phyloP scores from a whole-genome alignment of 2,329 filamentous ascomycete genomes.

The Dissoconium aciculare region DNA sequence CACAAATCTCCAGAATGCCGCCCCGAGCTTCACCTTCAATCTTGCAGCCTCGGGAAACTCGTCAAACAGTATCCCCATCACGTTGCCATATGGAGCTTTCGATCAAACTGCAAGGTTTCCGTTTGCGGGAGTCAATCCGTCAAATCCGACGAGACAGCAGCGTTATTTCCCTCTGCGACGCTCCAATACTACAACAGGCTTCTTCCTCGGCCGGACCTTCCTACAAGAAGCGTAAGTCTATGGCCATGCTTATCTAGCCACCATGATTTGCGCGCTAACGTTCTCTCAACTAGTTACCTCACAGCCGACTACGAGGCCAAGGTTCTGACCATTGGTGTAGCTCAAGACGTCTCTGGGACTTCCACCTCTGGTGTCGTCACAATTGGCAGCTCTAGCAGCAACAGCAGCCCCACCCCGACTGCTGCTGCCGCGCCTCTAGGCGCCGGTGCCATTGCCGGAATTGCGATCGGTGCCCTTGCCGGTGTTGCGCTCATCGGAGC shows the following conservation, averaged over 20 bases:
- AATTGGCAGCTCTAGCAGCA: too few species aligned
- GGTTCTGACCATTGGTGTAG: background rate
- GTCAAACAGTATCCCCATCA: conserved; percentile 1
- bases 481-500: conserved; percentile 22
- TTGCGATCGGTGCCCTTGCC: conserved; percentile 29
- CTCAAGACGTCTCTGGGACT: background rate
- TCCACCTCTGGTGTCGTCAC: background rate
- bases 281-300: background rate
- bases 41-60: conserved; percentile 1
- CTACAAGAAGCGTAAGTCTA: conserved; percentile 4
- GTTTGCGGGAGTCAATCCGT: conserved; percentile 2
- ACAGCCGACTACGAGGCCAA: background rate
- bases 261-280: background rate
- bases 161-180: conserved; percentile 3
- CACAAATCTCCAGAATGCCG: background rate
- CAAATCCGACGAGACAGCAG: background rate
- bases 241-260: too few species aligned
- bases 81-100: conserved; percentile 4
- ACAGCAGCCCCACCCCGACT: background rate
- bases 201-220: conserved; percentile 4
- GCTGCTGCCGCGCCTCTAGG: conserved; percentile 14
- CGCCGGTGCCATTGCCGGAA: conserved; percentile 30
- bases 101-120: conserved; percentile 2
- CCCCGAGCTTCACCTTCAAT: conserved; percentile 1
- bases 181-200: background rate